Conservation (phyloP, 2,329 filamentous ascomycete species). For the Fusarium coffeatum region DNA sequence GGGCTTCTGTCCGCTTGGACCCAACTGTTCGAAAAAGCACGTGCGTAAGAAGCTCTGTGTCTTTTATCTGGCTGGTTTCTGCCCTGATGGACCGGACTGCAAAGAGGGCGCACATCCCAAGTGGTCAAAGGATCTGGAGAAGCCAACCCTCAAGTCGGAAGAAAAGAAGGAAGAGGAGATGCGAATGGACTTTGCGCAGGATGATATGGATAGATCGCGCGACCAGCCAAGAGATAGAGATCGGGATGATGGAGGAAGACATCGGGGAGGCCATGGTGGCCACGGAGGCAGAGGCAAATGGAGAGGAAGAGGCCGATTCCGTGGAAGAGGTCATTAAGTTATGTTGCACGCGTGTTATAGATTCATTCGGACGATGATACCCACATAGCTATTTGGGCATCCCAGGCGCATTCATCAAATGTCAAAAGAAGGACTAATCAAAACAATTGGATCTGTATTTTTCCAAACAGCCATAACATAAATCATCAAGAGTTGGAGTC, state of each 20-base stretch:
- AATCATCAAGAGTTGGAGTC: conserved; percentile 45
- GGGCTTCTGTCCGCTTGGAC: conserved; percentile 93
- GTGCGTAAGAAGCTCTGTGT: conserved; percentile 82
- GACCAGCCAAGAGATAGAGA: conserved; percentile 50
- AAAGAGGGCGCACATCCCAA: conserved; percentile 84
- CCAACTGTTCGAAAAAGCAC: conserved; percentile 88
- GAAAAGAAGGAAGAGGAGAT: conserved; percentile 68
- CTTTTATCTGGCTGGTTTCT: conserved; percentile 94
- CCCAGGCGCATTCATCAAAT: not conserved
- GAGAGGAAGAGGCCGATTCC: conserved; percentile 54
- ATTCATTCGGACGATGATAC: conserved; percentile 35
- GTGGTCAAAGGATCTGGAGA: conserved; percentile 81
- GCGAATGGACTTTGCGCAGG: conserved; percentile 50
- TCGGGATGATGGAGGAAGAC: conserved; percentile 47
- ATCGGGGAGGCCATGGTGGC: conserved; percentile 47
- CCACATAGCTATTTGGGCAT: conserved; percentile 6
- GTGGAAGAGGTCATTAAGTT: conserved; percentile 50
- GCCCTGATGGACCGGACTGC: conserved; percentile 82
- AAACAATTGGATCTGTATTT: conserved; percentile 23
- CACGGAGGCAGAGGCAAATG: conserved; percentile 52
- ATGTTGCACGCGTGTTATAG: conserved; percentile 5
- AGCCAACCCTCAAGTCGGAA: conserved; percentile 76
- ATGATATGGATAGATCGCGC: conserved; percentile 52
- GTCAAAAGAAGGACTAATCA: conserved; percentile 1
- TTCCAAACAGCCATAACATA: conserved; percentile 7